Evolutionary conservation across 805 yeast species (phyloP).

Genomic region (Cyberlindnera sargentensis): DNA sequence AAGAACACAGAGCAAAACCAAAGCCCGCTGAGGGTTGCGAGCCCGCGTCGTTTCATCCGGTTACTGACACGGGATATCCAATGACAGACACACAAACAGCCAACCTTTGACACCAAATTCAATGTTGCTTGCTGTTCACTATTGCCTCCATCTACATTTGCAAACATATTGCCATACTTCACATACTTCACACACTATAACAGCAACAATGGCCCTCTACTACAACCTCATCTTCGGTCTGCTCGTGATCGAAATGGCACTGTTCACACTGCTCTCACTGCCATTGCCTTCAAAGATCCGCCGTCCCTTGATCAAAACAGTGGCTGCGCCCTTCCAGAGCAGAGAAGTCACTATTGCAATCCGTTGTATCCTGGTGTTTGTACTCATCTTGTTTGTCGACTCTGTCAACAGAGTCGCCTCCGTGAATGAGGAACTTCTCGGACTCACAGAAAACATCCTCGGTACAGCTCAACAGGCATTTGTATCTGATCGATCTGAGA

Average conservation of each 20-base stretch:
- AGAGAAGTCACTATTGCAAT: conserved; percentile 69
- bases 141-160: neutral
- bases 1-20: too few species aligned
- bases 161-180: neutral
- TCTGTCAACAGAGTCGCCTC: conserved; percentile 76
- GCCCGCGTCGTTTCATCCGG: neutral
- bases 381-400: conserved; percentile 77
- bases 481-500: conserved; percentile 62
- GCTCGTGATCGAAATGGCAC: conserved; percentile 66
- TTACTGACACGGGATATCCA: neutral
- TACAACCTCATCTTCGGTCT: conserved; percentile 53
- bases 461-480: conserved; percentile 21
- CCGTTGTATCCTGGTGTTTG: conserved; percentile 78
- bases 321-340: conserved; percentile 63
- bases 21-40: neutral
- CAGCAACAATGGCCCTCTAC: conserved; percentile 23
- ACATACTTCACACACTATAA: neutral
- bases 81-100: neutral
- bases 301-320: conserved; percentile 53
- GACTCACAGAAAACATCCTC: conserved; percentile 19
- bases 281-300: conserved; percentile 79
- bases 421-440: conserved; percentile 55
- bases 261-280: conserved; percentile 72
- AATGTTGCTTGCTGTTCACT: neutral
- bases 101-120: neutral